Conservation (phyloP, 2,329 filamentous ascomycete species). For the Thermoascus crustaceus region DNA sequence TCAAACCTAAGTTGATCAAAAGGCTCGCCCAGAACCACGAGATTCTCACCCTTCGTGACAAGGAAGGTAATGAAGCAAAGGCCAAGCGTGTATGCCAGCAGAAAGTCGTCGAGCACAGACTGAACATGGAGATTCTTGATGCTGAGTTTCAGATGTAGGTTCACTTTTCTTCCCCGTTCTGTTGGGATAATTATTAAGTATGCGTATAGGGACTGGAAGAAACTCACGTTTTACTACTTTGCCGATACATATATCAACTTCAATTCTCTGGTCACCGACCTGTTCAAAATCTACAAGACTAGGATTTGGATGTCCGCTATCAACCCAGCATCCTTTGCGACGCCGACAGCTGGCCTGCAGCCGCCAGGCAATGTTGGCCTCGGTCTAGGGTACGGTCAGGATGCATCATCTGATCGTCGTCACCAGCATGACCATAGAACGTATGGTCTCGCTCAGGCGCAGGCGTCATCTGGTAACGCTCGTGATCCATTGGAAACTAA, state of each 20-base stretch:
- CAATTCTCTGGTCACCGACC: slow-evolving; percentile 90
- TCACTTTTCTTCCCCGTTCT: neutral
- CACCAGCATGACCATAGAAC: slow-evolving; percentile 30
- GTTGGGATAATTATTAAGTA: slow-evolving; percentile 10
- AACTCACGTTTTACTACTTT: slow-evolving; percentile 98
- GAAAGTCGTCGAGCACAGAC: slow-evolving; percentile 86
- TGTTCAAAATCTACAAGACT: slow-evolving; percentile 99
- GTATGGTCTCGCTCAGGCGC: slow-evolving; percentile 18
- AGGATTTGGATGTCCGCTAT: slow-evolving; percentile 99
- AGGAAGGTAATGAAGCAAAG: slow-evolving; percentile 95
- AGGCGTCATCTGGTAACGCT: slow-evolving; percentile 4
- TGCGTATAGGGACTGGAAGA: slow-evolving; percentile 81
- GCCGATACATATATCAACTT: slow-evolving; percentile 98
- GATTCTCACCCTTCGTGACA: slow-evolving; percentile 79
- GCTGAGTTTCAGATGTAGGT: slow-evolving; percentile 97
- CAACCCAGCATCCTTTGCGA: slow-evolving; percentile 91
- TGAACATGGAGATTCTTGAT: slow-evolving; percentile 98
- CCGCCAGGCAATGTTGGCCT: slow-evolving; percentile 60
- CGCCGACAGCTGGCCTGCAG: slow-evolving; percentile 63
- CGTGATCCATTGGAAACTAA: slow-evolving; percentile 21
- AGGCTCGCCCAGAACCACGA: slow-evolving; percentile 87
- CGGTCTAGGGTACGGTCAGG: slow-evolving; percentile 49
- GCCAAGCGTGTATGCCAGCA: slow-evolving; percentile 94
- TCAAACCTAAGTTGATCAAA: slow-evolving; percentile 96
- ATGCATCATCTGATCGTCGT: slow-evolving; percentile 31